Percentiles rank a stretch among this genome's conserved stretches.
Evolutionary conservation across 805 yeast species (phyloP).

Genomic region (Huiozyma sinensis): DNA sequence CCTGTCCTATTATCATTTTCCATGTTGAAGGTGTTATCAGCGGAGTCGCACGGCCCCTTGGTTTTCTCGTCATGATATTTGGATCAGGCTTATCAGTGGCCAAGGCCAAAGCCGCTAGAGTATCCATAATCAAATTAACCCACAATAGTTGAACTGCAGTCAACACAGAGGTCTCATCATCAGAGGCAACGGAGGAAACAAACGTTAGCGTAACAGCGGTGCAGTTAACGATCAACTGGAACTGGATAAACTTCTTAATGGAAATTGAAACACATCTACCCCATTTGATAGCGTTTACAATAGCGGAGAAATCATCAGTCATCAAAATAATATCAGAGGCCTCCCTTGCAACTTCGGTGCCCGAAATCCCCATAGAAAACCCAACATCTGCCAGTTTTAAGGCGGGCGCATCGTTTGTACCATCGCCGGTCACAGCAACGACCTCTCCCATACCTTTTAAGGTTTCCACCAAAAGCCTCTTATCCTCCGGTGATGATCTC

Average conservation of each 20-base stretch:
- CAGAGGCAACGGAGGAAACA: slow-evolving; percentile 81
- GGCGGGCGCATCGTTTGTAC: slow-evolving; percentile 98
- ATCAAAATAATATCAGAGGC: slow-evolving; percentile 87
- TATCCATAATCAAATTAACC: slow-evolving; percentile 98
- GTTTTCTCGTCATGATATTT: slow-evolving; percentile 64
- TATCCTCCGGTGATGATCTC: slow-evolving; percentile 93
- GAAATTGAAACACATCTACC: slow-evolving; percentile 94
- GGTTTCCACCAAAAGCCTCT: slow-evolving; percentile 73
- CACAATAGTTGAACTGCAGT: slow-evolving; percentile 96
- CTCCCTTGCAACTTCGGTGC: slow-evolving; percentile 97
- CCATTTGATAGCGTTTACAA: slow-evolving; percentile 96
- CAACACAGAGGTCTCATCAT: slow-evolving; percentile 72
- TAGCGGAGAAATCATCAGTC: slow-evolving; percentile 91
- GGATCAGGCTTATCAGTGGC: slow-evolving; percentile 96
- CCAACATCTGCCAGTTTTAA: slow-evolving; percentile 95
- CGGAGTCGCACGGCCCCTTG: slow-evolving; percentile 70
- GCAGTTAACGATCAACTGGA: slow-evolving; percentile 90
- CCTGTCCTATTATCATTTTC: slow-evolving; percentile 94
- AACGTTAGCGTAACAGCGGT: slow-evolving; percentile 95
- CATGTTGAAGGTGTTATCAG: slow-evolving; percentile 89
- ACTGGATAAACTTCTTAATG: slow-evolving; percentile 90
- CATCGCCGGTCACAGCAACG: slow-evolving; percentile 98
- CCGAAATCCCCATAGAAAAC: slow-evolving; percentile 96
- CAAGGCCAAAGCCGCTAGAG: slow-evolving; percentile 91
- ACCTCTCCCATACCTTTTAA: slow-evolving; percentile 76